Evolutionary conservation across 2,329 filamentous ascomycete species (phyloP).

Genomic region (Epichloe amarillans): DNA sequence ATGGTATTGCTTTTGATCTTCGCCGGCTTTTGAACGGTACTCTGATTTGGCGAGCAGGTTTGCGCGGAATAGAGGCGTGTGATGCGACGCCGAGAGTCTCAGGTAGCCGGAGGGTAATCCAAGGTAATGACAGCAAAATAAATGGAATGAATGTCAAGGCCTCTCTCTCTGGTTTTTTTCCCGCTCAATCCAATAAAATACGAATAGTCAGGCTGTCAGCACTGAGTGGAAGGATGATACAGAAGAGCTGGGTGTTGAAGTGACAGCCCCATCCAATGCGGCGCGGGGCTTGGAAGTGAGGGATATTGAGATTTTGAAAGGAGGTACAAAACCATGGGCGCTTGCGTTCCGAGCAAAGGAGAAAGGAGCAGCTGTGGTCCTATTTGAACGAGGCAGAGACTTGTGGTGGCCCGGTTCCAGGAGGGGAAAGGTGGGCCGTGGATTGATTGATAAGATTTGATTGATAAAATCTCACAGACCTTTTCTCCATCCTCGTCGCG

Average conservation of each 20-base stretch:
- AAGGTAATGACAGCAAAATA: neutral
- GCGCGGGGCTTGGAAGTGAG: neutral
- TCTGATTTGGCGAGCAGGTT: slow-evolving; percentile 1
- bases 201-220: neutral
- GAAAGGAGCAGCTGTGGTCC: slow-evolving; percentile 5
- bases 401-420: slow-evolving; percentile 19
- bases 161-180: neutral
- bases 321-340: neutral
- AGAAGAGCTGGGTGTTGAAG: neutral
- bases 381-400: slow-evolving; percentile 4
- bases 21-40: neutral
- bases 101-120: neutral
- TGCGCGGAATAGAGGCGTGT: neutral
- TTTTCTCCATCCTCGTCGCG: neutral
- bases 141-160: neutral
- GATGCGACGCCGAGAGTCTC: neutral
- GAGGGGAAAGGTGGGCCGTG: slow-evolving; percentile 18
- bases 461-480: slow-evolving; percentile 23
- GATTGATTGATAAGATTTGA: slow-evolving; percentile 38
- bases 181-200: neutral
- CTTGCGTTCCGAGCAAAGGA: slow-evolving; percentile 1
- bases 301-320: neutral
- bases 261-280: neutral
- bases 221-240: neutral
- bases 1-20: neutral